These are phyloP conservation scores for Mrakia gelida DNA, from an alignment of 768 basidiomycete species.

Conservation along the genomic window DNA sequence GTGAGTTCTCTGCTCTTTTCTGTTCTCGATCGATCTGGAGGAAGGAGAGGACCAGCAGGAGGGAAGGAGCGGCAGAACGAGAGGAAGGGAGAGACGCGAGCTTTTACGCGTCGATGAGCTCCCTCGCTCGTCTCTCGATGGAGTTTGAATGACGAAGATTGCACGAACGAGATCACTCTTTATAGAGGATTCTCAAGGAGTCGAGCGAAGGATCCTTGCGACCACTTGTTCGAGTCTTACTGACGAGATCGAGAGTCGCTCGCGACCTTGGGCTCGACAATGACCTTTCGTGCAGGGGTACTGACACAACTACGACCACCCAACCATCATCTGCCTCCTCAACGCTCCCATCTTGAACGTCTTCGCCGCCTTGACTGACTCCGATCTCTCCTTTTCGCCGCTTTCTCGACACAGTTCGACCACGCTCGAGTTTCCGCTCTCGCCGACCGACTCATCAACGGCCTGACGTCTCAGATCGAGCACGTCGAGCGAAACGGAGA, in stretches of 20 bases:
- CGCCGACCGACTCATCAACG: constrained; percentile 71
- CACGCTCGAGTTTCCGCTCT: constrained; percentile 67
- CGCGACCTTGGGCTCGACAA: constrained; percentile 11
- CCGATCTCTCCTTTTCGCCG: constrained; percentile 8
- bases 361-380: constrained; percentile 1
- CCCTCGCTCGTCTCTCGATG: neutral
- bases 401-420: constrained; percentile 59
- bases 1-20: constrained; percentile 54
- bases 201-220: constrained; percentile 7
- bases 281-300: constrained; percentile 75
- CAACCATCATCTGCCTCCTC: neutral
- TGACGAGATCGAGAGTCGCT: neutral
- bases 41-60: neutral
- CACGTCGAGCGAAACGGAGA: constrained; percentile 94
- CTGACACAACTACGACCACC: constrained; percentile 53
- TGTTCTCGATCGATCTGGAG: neutral
- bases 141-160: constrained; percentile 15
- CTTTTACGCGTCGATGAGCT: neutral
- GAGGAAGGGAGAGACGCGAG: neutral
- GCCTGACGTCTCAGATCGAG: constrained; percentile 77
- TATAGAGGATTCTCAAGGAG: neutral
- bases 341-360: neutral
- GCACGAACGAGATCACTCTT: constrained; percentile 10
- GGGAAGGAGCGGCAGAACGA: neutral
- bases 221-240: neutral